phyloP scores from a whole-genome alignment of 208 protist species.

The Crithidia fasciculata region DNA sequence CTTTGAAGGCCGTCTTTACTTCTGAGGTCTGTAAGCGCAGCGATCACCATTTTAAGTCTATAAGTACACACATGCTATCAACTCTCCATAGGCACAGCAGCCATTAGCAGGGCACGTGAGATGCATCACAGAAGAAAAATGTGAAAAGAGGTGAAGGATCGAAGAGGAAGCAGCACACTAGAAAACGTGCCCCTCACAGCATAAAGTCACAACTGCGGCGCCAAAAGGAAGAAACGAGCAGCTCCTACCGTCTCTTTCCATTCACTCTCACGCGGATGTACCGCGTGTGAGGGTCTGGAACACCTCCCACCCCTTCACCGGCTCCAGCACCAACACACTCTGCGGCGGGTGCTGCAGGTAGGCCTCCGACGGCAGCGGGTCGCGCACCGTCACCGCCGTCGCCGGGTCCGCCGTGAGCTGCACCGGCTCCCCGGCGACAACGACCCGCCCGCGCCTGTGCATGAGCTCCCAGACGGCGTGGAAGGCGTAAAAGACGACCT shows the following conservation, averaged over 20 bases:
- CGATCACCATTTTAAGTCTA: too few relatives aligned
- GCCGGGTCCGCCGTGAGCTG: conserved; percentile 7
- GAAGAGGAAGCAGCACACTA: too few relatives aligned
- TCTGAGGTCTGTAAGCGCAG: too few relatives aligned
- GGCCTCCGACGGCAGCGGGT: neutral
- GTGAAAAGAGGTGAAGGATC: too few relatives aligned
- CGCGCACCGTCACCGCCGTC: conserved; percentile 8
- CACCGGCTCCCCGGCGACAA: conserved; percentile 7
- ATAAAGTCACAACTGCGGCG: too few relatives aligned
- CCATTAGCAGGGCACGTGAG: neutral
- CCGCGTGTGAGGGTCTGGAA: neutral
- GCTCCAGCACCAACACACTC: conserved; percentile 29
- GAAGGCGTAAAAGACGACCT: conserved; percentile 18
- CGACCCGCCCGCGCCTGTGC: neutral
- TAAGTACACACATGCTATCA: neutral
- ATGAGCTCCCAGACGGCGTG: conserved; percentile 24
- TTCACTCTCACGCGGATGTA: neutral
- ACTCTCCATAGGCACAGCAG: neutral
- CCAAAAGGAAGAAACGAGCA: too few relatives aligned
- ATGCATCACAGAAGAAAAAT: too few relatives aligned
- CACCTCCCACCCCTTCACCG: conserved; percentile 14
- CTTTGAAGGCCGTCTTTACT: too few relatives aligned
- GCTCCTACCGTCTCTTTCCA: neutral
- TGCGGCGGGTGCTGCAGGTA: conserved; percentile 12
- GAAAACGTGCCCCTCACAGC: too few relatives aligned